These are phyloP conservation scores for Saccharomycopsis crataegensis DNA, from an alignment of 1,139 yeast genomes.

Conservation along the genomic window DNA sequence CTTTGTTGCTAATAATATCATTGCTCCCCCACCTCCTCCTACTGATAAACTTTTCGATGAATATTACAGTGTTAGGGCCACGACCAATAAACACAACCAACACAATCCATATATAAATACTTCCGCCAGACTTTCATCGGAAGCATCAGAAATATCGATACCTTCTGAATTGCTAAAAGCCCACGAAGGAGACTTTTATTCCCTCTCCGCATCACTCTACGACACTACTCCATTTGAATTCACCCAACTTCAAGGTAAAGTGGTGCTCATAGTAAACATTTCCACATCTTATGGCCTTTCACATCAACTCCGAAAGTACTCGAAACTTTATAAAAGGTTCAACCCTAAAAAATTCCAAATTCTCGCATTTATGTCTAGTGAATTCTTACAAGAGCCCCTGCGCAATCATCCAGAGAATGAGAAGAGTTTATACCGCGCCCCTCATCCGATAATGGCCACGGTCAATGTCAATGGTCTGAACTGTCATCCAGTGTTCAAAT, in stretches of 20 bases:
- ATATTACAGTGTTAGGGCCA: no score
- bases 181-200: background rate
- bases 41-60: no score
- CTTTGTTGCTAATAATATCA: no score
- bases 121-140: no score
- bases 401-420: background rate
- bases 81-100: no score
- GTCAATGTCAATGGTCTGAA: conserved; percentile 75
- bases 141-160: no score
- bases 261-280: conserved; percentile 79
- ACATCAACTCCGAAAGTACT: background rate
- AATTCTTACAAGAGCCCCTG: conserved; percentile 3
- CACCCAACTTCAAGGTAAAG: conserved; percentile 26
- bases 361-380: conserved; percentile 2
- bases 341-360: background rate
- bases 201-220: background rate
- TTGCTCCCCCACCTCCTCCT: no score
- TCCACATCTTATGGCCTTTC: conserved; percentile 74
- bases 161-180: no score
- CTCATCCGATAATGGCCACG: conserved; percentile 56
- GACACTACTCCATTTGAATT: background rate
- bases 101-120: no score
- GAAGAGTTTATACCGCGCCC: conserved; percentile 51
- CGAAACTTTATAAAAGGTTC: background rate
- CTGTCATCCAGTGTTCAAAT: conserved; percentile 67